Percentiles rank a stretch among this genome's conserved stretches.
phyloP scores from a whole-genome alignment of 306 rosid species.

The Medicago lupulina region DNA sequence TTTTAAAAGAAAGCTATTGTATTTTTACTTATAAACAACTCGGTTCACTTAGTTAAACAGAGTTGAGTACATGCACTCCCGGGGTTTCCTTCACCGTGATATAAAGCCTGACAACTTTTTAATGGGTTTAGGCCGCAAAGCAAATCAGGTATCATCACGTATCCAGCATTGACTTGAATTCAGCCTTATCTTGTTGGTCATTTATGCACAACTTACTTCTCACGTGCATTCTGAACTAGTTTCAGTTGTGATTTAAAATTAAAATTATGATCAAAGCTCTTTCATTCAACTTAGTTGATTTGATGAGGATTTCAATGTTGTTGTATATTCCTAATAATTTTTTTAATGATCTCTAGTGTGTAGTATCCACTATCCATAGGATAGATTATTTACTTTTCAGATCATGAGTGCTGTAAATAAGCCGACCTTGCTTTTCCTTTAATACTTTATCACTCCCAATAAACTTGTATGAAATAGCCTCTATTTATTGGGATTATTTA shows the following conservation, averaged over 20 bases:
- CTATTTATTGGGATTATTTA: constrained; percentile 1
- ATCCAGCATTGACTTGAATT: constrained; percentile 20
- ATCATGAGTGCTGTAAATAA: constrained; percentile 27
- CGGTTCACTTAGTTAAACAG: constrained; percentile 70
- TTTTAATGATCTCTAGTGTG: not conserved
- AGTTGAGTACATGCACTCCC: constrained; percentile 98
- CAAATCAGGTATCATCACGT: constrained; percentile 79
- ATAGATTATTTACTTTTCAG: constrained; percentile 21
- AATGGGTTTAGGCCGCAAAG: constrained; percentile 98
- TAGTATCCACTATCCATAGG: not conserved
- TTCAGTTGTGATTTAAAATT: constrained; percentile 14
- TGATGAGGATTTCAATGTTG: not conserved
- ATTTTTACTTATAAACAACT: constrained; percentile 41
- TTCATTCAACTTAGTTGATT: not conserved
- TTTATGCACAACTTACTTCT: constrained; percentile 26
- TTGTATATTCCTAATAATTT: not conserved
- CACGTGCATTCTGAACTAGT: constrained; percentile 20
- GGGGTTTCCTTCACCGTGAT: constrained; percentile 98
- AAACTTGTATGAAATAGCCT: not conserved
- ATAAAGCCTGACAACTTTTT: constrained; percentile 99
- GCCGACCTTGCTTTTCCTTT: constrained; percentile 30
- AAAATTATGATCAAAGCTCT: constrained; percentile 11
- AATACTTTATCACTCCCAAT: not conserved
- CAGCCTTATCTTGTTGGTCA: constrained; percentile 11
- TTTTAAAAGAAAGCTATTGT: constrained; percentile 21